Evolutionary conservation across 2,329 filamentous ascomycete genomes (phyloP), one percentile per base, ranked within the genome.

Genomic region (Xylariomycetidae sp.): DNA sequence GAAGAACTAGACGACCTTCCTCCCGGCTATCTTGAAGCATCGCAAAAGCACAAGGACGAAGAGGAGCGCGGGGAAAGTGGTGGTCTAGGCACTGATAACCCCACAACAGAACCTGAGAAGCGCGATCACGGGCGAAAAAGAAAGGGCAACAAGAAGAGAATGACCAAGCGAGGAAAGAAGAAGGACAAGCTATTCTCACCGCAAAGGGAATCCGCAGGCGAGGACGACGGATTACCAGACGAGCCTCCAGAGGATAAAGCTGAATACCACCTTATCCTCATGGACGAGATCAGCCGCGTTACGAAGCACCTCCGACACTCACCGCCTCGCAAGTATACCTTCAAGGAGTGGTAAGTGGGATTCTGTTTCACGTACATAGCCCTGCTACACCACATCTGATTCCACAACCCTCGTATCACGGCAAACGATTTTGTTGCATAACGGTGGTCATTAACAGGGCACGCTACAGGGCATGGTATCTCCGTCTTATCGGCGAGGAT

Each of bases 401-500:
- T 14, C 10, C 18, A 31, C 14, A 7, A 6, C 10, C 22, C 19
- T 12, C 10, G 30, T 13, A 16, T 12, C 24, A 5, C 25, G 6
- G 16, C 10, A 26, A 4, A 17, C 23, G 12, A 26, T 8, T 25
- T 10, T 10, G 29, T 38, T 6, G 41, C 29, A n/a, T n/a, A n/a
- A n/a, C n/a, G n/a, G n/a, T n/a, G n/a, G n/a, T n/a, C n/a, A n/a
- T n/a, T n/a, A n/a, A n/a, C n/a, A n/a, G n/a, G n/a, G 16, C 16
- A 5, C 7, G 8, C 14, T 19, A 31, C 78, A 88, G 45, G 89
- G 82, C 83, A 0, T 85, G 85, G 64, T 92, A 86, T 47, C 79
- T 89, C 6, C 74, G 76, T 15, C 68, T 95, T 19, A 84, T 94
- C n/a, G 76, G 76, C 29, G 74, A 79, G 49, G 74, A 79, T 51